These are phyloP conservation scores for Sarocladium oryzae DNA, from an alignment of 2,329 filamentous ascomycete species.

Conservation along the genomic window DNA sequence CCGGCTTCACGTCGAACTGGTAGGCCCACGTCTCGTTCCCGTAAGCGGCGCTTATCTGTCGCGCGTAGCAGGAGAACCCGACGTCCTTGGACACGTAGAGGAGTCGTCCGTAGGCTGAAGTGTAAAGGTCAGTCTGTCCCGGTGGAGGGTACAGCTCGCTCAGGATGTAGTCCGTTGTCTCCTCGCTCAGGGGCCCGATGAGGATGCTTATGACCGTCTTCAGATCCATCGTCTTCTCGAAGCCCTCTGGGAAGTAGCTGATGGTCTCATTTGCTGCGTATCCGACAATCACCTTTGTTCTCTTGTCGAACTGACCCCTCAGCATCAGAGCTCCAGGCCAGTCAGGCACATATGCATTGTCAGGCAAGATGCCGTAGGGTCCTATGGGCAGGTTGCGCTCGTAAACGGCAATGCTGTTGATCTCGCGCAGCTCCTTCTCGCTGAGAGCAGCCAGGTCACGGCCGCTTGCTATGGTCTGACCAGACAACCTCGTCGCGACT, in stretches of 20 bases:
- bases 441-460: constrained; percentile 10
- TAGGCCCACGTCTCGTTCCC: constrained; percentile 41
- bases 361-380: constrained; percentile 13
- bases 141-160: constrained; percentile 18
- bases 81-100: not conserved
- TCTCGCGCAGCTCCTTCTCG: constrained; percentile 21
- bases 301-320: constrained; percentile 21
- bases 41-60: constrained; percentile 39
- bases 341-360: constrained; percentile 24
- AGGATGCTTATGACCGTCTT: not conserved
- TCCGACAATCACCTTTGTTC: constrained; percentile 15
- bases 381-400: not conserved
- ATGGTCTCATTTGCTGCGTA: constrained; percentile 46
- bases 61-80: constrained; percentile 43
- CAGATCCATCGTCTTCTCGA: not conserved
- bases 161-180: constrained; percentile 32
- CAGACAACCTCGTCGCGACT: constrained; percentile 11
- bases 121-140: not conserved
- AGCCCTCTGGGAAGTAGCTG: constrained; percentile 27
- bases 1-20: constrained; percentile 42
- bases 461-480: constrained; percentile 9
- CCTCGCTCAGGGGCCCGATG: not conserved
- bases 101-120: not conserved
- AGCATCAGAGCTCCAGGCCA: constrained; percentile 23
- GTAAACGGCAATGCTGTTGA: constrained; percentile 22